A percentile compares a stretch with the other conserved stretches of the same genome.
These are phyloP conservation scores for Schizophyllum amplum DNA, from an alignment of 1,284 basidiomycete species.

Conservation along the genomic window DNA sequence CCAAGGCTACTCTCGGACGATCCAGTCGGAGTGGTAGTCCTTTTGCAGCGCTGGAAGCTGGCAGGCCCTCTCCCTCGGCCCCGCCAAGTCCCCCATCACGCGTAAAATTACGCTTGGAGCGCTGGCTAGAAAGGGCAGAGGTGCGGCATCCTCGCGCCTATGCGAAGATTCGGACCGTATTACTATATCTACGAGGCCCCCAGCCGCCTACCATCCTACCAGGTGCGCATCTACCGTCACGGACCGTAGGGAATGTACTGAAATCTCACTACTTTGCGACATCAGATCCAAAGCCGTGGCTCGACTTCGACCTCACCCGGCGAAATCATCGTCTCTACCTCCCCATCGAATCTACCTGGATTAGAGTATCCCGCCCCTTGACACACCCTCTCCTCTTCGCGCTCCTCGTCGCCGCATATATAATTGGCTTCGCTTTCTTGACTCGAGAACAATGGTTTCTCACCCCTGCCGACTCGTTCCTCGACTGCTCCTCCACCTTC, in stretches of 20 bases:
- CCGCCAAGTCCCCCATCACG: neutral
- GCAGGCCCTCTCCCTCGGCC: neutral
- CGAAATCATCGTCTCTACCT: slow-evolving; percentile 30
- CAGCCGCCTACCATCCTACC: neutral
- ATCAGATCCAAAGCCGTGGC: slow-evolving; percentile 45
- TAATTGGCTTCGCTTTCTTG: slow-evolving; percentile 68
- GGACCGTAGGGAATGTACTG: neutral
- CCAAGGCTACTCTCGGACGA: neutral
- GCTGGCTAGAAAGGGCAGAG: neutral
- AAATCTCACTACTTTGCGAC: neutral
- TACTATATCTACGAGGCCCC: neutral
- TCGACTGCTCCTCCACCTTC: slow-evolving; percentile 63
- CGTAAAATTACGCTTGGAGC: neutral
- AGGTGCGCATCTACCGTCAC: neutral
- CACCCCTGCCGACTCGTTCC: slow-evolving; percentile 52
- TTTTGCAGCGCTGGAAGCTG: too few relatives aligned
- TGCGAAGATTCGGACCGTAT: neutral
- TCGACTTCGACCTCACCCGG: slow-evolving; percentile 38
- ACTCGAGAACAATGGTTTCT: slow-evolving; percentile 65
- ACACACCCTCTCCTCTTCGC: slow-evolving; percentile 46
- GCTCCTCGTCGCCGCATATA: slow-evolving; percentile 53
- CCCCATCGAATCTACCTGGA: slow-evolving; percentile 45
- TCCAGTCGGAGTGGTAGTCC: too few relatives aligned
- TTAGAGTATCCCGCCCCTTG: slow-evolving; percentile 42
- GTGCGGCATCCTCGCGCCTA: neutral